These are phyloP conservation scores for Effrenium voratum DNA, from an alignment of 73 alveolate species.

Conservation along the genomic window DNA sequence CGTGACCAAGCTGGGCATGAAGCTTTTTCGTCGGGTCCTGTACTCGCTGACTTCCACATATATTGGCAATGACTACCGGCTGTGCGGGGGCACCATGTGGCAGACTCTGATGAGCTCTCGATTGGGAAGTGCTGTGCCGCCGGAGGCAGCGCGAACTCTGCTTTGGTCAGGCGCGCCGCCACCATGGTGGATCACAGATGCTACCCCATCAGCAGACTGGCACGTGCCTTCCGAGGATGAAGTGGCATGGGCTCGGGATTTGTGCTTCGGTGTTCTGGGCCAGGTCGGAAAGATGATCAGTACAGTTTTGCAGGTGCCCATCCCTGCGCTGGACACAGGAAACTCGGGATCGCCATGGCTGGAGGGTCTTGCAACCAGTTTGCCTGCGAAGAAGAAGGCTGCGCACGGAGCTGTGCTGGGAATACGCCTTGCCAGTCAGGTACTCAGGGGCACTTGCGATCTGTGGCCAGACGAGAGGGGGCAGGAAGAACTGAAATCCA, in stretches of 20 bases:
- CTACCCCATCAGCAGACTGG: constrained; percentile 26
- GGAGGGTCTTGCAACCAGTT: constrained; percentile 33
- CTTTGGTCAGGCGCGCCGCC: constrained; percentile 67
- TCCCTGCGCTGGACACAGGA: background rate
- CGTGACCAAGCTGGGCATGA: constrained; percentile 86
- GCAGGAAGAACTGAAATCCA: constrained; percentile 21
- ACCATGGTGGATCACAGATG: constrained; percentile 66
- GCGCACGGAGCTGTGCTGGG: constrained; percentile 62
- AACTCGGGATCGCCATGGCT: background rate
- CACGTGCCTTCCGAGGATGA: constrained; percentile 78
- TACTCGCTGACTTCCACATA: constrained; percentile 36
- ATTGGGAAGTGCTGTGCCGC: background rate
- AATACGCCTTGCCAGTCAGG: constrained; percentile 22
- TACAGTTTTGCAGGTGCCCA: constrained; percentile 11
- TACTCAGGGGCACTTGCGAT: constrained; percentile 64
- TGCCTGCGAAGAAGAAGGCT: constrained; percentile 76
- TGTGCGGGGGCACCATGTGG: constrained; percentile 46
- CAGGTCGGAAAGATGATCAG: constrained; percentile 41
- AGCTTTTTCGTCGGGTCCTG: constrained; percentile 67
- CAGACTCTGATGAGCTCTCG: constrained; percentile 51
- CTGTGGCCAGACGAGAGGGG: constrained; percentile 86
- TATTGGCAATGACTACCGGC: constrained; percentile 61
- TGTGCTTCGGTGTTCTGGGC: constrained; percentile 49
- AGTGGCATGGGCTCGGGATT: constrained; percentile 44
- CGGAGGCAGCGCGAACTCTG: background rate